Percentiles rank a stretch among this genome's conserved stretches.
phyloP scores from a whole-genome alignment of 306 rosid genomes.

The Casuarina cunninghamiana region DNA sequence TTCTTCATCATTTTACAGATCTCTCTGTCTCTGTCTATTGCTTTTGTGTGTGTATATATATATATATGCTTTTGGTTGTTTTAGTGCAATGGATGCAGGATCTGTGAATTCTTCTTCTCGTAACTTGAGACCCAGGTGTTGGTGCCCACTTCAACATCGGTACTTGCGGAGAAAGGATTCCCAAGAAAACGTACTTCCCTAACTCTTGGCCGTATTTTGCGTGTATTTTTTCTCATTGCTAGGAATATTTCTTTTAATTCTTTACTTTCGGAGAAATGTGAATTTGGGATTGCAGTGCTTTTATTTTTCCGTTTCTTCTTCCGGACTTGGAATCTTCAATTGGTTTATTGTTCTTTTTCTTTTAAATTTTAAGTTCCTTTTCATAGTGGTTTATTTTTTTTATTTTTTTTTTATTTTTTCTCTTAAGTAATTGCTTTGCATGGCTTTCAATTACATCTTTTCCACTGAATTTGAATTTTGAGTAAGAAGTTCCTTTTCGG shows the following conservation, averaged over 20 bases:
- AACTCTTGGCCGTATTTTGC: not conserved
- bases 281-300: no score
- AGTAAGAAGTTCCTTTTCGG: no score
- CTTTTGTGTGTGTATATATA: not conserved
- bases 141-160: constrained; percentile 35
- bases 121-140: constrained; percentile 21
- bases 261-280: no score
- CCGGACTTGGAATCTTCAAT: no score
- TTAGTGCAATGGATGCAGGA: constrained; percentile 34
- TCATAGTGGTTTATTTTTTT: not conserved
- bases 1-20: no score
- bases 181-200: constrained; percentile 37
- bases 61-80: not conserved
- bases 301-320: not conserved
- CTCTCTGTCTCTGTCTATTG: not conserved
- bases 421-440: not conserved
- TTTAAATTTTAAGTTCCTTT: not conserved
- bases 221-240: not conserved
- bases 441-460: not conserved
- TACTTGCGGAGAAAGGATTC: constrained; percentile 19
- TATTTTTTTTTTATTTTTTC: not conserved
- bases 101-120: constrained; percentile 24
- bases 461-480: not conserved
- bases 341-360: not conserved
- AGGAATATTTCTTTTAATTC: not conserved